These are phyloP conservation scores for Udeniomyces megalosporus DNA, from an alignment of 768 basidiomycete genomes.

Conservation along the genomic window DNA sequence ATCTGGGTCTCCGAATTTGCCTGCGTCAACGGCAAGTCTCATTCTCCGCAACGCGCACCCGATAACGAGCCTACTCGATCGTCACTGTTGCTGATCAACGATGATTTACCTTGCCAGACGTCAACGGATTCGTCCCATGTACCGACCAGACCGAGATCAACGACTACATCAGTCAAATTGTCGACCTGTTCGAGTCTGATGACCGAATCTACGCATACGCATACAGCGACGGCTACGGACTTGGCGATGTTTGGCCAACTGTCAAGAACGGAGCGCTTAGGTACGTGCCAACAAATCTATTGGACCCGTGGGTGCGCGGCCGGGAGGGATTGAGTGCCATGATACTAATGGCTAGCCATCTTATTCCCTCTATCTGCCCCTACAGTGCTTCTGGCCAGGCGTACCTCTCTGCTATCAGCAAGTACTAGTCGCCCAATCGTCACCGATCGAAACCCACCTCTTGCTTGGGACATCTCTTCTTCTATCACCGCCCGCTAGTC, in stretches of 20 bases:
- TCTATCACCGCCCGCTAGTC: too few relatives aligned
- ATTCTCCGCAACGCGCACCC: too few relatives aligned
- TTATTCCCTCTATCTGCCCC: not conserved
- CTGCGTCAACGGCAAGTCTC: slow-evolving; percentile 22
- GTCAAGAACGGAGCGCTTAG: slow-evolving; percentile 21
- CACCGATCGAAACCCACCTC: too few relatives aligned
- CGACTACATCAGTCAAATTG: slow-evolving; percentile 28
- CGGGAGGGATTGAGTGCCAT: too few relatives aligned
- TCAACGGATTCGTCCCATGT: slow-evolving; percentile 24
- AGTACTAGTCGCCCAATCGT: too few relatives aligned
- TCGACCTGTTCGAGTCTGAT: slow-evolving; percentile 27
- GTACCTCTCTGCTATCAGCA: slow-evolving; percentile 10
- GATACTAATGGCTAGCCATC: not conserved
- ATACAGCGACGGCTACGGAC: slow-evolving; percentile 26
- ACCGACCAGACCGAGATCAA: slow-evolving; percentile 29
- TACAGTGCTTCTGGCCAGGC: slow-evolving; percentile 3
- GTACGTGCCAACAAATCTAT: too few relatives aligned
- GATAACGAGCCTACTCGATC: not conserved
- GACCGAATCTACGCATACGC: slow-evolving; percentile 25
- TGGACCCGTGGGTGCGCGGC: too few relatives aligned
- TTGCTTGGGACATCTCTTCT: too few relatives aligned
- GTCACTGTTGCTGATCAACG: not conserved
- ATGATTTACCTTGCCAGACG: too few relatives aligned
- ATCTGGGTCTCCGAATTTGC: slow-evolving; percentile 17
- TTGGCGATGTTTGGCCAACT: slow-evolving; percentile 28